Evolutionary conservation across 2,329 filamentous ascomycete genomes (phyloP).

Genomic region (Ophiocordyceps robertsii): DNA sequence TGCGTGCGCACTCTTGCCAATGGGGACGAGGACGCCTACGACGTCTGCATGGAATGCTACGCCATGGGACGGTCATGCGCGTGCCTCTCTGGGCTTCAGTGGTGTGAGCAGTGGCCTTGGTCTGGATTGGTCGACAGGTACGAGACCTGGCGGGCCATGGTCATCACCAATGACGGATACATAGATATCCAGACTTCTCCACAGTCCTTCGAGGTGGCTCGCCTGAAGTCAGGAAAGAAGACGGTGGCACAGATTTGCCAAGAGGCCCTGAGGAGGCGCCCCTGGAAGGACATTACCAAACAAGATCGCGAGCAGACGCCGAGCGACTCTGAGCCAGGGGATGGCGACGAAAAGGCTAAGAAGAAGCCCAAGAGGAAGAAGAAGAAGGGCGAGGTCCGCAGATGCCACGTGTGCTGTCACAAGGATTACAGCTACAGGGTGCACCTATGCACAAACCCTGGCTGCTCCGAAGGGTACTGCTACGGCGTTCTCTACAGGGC

Average conservation of each 20-base stretch:
- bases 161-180: conserved; percentile 60
- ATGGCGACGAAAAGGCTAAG: conserved; percentile 46
- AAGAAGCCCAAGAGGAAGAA: conserved; percentile 42
- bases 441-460: conserved; percentile 57
- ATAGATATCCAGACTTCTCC: conserved; percentile 54
- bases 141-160: conserved; percentile 67
- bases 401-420: conserved; percentile 75
- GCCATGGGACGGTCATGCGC: conserved; percentile 90
- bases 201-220: conserved; percentile 55
- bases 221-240: conserved; percentile 55
- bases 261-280: conserved; percentile 65
- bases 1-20: conserved; percentile 57
- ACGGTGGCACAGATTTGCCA: conserved; percentile 89
- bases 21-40: conserved; percentile 73
- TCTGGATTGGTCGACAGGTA: conserved; percentile 62
- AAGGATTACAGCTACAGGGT: conserved; percentile 76
- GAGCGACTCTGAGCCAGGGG: conserved; percentile 40
- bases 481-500: conserved; percentile 88
- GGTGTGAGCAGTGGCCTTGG: conserved; percentile 93
- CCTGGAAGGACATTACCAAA: conserved; percentile 71
- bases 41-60: conserved; percentile 97
- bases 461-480: conserved; percentile 69
- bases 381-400: conserved; percentile 40
- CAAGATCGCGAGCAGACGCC: conserved; percentile 33
- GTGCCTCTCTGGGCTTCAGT: conserved; percentile 73